phyloP scores from a whole-genome alignment of 805 yeast genomes.

The Kodamaea lidongshanica region DNA sequence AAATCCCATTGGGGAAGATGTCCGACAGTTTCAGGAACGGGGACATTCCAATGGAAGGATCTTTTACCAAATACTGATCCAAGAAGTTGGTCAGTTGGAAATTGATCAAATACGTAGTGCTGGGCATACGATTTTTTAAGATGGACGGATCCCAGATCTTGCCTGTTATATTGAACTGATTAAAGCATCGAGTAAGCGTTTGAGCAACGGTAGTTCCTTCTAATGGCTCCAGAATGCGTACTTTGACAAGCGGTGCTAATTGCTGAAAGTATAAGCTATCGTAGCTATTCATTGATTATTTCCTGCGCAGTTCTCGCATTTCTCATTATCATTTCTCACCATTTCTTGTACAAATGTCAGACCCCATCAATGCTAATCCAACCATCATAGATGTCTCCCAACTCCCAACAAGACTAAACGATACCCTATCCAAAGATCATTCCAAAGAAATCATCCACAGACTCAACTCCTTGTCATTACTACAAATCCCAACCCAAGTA shows the following conservation, averaged over 20 bases:
- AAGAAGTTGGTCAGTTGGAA: constrained; percentile 3
- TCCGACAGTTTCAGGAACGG: constrained; percentile 33
- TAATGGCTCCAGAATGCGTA: constrained; percentile 11
- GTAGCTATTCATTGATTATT: constrained; percentile 28
- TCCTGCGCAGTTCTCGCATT: not conserved
- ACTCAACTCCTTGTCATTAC: constrained; percentile 31
- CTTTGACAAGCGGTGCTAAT: constrained; percentile 30
- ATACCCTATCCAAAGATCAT: constrained; percentile 10
- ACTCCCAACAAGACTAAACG: constrained; percentile 60
- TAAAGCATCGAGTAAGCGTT: constrained; percentile 9
- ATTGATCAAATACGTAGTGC: constrained; percentile 24
- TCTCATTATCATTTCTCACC: not conserved
- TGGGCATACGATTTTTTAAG: constrained; percentile 30
- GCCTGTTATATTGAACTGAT: constrained; percentile 15
- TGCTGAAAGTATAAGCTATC: constrained; percentile 22
- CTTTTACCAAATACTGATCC: constrained; percentile 5
- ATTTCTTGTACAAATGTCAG: constrained; percentile 47
- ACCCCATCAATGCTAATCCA: constrained; percentile 89
- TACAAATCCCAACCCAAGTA: constrained; percentile 9
- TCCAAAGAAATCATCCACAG: constrained; percentile 18
- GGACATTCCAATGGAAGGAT: constrained; percentile 14
- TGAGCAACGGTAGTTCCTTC: constrained; percentile 8
- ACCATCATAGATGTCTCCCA: constrained; percentile 67
- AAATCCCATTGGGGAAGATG: constrained; percentile 22
- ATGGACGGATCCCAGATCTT: constrained; percentile 35